Conservation (phyloP, 1,139 yeast genomes). For the Yarrowia galli region DNA sequence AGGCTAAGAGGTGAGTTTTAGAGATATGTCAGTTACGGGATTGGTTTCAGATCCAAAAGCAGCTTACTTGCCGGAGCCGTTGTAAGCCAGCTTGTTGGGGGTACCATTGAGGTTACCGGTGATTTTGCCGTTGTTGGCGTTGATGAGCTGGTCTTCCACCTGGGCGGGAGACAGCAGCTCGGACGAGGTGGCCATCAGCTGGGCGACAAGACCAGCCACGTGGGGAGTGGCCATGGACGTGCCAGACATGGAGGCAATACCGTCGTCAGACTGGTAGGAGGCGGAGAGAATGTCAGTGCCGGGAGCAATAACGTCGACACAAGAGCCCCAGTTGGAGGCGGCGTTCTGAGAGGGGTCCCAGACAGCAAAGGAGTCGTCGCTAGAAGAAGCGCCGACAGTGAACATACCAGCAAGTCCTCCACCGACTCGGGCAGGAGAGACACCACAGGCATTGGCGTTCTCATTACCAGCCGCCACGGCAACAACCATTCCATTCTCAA, state of each 20-base stretch:
- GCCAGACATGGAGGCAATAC: slow-evolving; percentile 76
- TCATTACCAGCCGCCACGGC: slow-evolving; percentile 76
- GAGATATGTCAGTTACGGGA: no score
- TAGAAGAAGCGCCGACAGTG: slow-evolving; percentile 66
- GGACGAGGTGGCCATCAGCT: slow-evolving; percentile 43
- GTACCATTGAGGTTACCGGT: slow-evolving; percentile 14
- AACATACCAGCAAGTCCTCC: slow-evolving; percentile 60
- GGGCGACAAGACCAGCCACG: slow-evolving; percentile 54
- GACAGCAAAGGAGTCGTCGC: slow-evolving; percentile 52
- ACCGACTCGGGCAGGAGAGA: slow-evolving; percentile 65
- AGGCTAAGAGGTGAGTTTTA: no score
- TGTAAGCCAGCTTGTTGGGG: slow-evolving; percentile 35
- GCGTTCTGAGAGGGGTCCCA: slow-evolving; percentile 47
- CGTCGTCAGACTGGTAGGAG: slow-evolving; percentile 82
- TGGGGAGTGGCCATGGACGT: slow-evolving; percentile 39
- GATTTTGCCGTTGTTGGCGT: slow-evolving; percentile 9
- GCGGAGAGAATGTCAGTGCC: slow-evolving; percentile 51
- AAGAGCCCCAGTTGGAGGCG: slow-evolving; percentile 30
- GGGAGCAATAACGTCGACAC: slow-evolving; percentile 36
- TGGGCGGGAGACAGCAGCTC: slow-evolving; percentile 32
- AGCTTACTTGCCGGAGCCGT: slow-evolving; percentile 12
- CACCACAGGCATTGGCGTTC: slow-evolving; percentile 66
- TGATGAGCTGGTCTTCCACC: slow-evolving; percentile 32
- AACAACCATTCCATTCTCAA: slow-evolving; percentile 46
- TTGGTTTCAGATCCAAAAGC: no score